Base-by-base conservation (phyloP, 352 stramenopile genomes). In the Phytopythium boreale region DNA sequence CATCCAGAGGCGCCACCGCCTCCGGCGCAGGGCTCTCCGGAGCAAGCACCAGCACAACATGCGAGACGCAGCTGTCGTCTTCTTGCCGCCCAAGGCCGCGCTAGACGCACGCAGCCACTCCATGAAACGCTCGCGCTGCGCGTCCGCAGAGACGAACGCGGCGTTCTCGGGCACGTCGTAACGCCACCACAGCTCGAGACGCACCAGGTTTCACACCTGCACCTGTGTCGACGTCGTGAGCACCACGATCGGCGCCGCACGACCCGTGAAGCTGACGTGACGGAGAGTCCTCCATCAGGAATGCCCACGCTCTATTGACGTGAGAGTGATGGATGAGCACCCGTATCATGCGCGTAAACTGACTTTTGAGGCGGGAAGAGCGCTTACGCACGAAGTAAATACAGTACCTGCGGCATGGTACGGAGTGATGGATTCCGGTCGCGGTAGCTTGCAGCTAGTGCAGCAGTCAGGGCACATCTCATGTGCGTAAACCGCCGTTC, bases 191-290 rank as follows among this genome's bases (percentile, higher is more conserved):
- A 95, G 70, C 34, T 80, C 73, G 39, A 85, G 69, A 15, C 74
- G 79, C 24, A 95, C 60, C 60, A 95, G 55, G 51, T 82, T 88
- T 84, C 87, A 95, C 2, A 93, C 79, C 61, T 95, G 86, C 11
- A 95, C 63, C 41, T 90, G 76, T 9, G 24, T 44, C 2, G 55
- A 43, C 0, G 84, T 95, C 36, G 83, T 71, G 8, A 90, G 26
- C 31, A 91, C 82, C 20, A 95, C 61, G 59, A 75, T 90, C 10
- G 87, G 84, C 19, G 81, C 83, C 19, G 71, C 83, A 22, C 63
- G 59, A 27, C 82, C 80, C 5, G 74, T 64, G 74, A 95, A 95
- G 8, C 84, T 55, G 6, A 95, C 71, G 37, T 88, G 71, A 4
- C 61, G 59, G 59, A 95, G n/a, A n/a, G n/a, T n/a, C n/a, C n/a